These are phyloP conservation scores for Ganoderma lucidum DNA, from an alignment of 1,284 basidiomycete species.

Conservation along the genomic window DNA sequence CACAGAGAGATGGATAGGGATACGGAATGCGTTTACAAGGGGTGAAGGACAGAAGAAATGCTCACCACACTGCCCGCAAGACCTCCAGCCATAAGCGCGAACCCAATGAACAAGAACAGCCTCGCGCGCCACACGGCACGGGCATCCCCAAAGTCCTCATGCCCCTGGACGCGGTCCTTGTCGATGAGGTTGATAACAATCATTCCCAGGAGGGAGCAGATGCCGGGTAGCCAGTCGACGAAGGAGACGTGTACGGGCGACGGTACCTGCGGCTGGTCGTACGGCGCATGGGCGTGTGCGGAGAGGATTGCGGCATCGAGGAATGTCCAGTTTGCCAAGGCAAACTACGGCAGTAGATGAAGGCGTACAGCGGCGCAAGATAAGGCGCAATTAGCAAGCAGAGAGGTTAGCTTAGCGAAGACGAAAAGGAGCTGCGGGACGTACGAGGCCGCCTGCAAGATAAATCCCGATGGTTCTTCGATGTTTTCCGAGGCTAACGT, in stretches of 20 bases:
- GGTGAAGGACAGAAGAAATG: background rate
- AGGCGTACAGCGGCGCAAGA: background rate
- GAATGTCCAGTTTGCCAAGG: slow-evolving; percentile 95
- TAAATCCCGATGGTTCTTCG: slow-evolving; percentile 90
- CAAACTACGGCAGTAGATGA: slow-evolving; percentile 68
- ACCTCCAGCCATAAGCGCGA: slow-evolving; percentile 88
- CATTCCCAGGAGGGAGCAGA: slow-evolving; percentile 95
- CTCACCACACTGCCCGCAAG: slow-evolving; percentile 57
- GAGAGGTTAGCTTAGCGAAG: background rate
- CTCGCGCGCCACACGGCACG: slow-evolving; percentile 68
- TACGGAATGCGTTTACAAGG: background rate
- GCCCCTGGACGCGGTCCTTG: slow-evolving; percentile 88
- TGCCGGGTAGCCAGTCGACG: slow-evolving; percentile 95
- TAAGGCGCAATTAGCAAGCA: background rate
- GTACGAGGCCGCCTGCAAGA: slow-evolving; percentile 87
- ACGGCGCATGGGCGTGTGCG: slow-evolving; percentile 78
- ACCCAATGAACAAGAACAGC: slow-evolving; percentile 91
- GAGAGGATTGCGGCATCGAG: slow-evolving; percentile 94
- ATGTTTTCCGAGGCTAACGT: slow-evolving; percentile 68
- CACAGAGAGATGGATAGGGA: background rate
- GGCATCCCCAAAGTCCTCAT: slow-evolving; percentile 83
- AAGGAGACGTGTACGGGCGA: slow-evolving; percentile 90
- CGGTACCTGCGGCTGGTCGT: slow-evolving; percentile 72
- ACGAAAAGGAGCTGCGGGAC: slow-evolving; percentile 43
- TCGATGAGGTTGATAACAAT: slow-evolving; percentile 94